phyloP scores from a whole-genome alignment of 1,139 yeast genomes.

The Meyerozyma guilliermondii region DNA sequence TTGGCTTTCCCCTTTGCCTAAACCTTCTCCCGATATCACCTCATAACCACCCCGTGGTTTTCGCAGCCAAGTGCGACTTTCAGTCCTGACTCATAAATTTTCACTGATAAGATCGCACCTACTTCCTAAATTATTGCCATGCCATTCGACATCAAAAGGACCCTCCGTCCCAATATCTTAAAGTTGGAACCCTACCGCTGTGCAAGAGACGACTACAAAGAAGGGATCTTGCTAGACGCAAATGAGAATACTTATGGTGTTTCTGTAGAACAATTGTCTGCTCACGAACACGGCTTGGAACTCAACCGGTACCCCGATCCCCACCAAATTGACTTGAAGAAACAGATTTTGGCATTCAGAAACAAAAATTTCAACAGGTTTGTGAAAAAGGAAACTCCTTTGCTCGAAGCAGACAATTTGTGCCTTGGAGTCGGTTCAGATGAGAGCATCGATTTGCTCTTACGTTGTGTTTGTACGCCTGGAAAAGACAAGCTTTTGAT shows the following conservation, averaged over 20 bases:
- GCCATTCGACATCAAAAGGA: conserved; percentile 46
- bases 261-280: conserved; percentile 37
- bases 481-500: conserved; percentile 74
- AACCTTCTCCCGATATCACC: neutral
- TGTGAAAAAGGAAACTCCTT: conserved; percentile 14
- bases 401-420: conserved; percentile 59
- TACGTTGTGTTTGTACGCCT: conserved; percentile 82
- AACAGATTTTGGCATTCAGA: conserved; percentile 66
- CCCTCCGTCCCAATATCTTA: conserved; percentile 81
- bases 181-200: conserved; percentile 86
- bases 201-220: conserved; percentile 89
- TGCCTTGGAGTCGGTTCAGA: conserved; percentile 97
- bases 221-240: conserved; percentile 86
- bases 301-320: conserved; percentile 96
- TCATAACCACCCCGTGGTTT: neutral
- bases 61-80: neutral
- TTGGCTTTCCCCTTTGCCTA: neutral
- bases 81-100: neutral
- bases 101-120: neutral
- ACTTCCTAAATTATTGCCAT: conserved; percentile 15
- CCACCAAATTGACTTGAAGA: conserved; percentile 78
- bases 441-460: conserved; percentile 85
- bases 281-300: conserved; percentile 33
- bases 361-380: conserved; percentile 40
- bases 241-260: conserved; percentile 96